A percentile compares a stretch with the other conserved stretches of the same genome.
Conservation (phyloP, 2,329 filamentous ascomycete genomes). For the Calycina marina region DNA sequence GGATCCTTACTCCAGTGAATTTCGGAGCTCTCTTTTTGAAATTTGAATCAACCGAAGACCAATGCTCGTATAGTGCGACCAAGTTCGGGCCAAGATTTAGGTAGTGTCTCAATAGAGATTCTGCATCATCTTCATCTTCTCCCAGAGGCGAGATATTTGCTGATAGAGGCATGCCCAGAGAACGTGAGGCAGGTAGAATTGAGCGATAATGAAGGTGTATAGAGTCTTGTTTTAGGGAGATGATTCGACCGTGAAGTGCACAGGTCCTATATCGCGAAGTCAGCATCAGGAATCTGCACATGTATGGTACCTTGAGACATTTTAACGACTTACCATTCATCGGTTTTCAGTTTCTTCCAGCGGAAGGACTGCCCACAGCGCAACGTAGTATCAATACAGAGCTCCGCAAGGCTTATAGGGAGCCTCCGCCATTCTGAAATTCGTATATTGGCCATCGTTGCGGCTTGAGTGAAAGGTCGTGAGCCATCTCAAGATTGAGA, state of each 20-base stretch:
- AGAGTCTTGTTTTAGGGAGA: slow-evolving; percentile 73
- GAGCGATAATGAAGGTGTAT: slow-evolving; percentile 67
- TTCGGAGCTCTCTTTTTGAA: slow-evolving; percentile 76
- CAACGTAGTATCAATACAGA: slow-evolving; percentile 88
- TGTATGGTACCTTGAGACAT: too few species aligned
- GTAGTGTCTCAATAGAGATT: slow-evolving; percentile 65
- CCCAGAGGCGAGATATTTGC: slow-evolving; percentile 24
- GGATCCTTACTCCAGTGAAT: slow-evolving; percentile 81
- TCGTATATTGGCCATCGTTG: slow-evolving; percentile 23
- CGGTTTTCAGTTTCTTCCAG: slow-evolving; percentile 72
- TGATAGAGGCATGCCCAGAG: slow-evolving; percentile 25
- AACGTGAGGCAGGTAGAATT: slow-evolving; percentile 35
- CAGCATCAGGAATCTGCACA: too few species aligned
- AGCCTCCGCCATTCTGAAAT: slow-evolving; percentile 77
- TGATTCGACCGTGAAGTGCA: slow-evolving; percentile 68
- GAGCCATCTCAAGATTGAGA: neutral
- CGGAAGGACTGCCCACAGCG: slow-evolving; percentile 94
- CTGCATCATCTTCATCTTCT: slow-evolving; percentile 48
- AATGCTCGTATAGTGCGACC: slow-evolving; percentile 63
- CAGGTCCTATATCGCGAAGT: slow-evolving; percentile 69
- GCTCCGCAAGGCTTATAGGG: slow-evolving; percentile 66
- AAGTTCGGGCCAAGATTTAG: slow-evolving; percentile 76
- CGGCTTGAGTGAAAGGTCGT: neutral
- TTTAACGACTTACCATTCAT: slow-evolving; percentile 68
- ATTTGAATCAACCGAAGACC: slow-evolving; percentile 74